Evolutionary conservation across 2,329 filamentous ascomycete species (phyloP).

Genomic region (Pyricularia grisea): DNA sequence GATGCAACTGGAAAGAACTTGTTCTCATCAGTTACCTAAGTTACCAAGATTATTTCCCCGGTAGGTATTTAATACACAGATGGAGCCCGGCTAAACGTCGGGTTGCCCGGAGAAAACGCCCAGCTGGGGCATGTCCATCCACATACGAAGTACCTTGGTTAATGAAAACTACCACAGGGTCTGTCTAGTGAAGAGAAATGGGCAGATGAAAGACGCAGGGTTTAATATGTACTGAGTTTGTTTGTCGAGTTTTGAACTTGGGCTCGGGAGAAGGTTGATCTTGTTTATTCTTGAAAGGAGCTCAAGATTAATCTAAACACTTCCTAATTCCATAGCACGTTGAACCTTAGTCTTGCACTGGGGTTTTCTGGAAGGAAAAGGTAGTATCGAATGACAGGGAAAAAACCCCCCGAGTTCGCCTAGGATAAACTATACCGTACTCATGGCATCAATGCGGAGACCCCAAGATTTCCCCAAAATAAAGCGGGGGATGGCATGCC

Average conservation of each 20-base stretch:
- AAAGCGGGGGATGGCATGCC: neutral
- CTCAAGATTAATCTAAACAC: no score
- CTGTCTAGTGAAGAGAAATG: neutral
- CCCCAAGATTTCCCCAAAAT: neutral
- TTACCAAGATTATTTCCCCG: neutral
- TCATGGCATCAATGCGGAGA: neutral
- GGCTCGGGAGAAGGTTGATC: no score
- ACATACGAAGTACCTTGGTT: neutral
- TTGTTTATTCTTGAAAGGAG: no score
- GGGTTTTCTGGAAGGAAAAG: no score
- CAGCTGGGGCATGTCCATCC: neutral
- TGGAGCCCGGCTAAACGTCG: neutral
- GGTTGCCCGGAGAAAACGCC: neutral
- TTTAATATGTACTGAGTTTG: neutral
- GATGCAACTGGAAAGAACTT: neutral
- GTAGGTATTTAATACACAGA: neutral
- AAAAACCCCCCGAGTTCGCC: no score
- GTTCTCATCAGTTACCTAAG: neutral
- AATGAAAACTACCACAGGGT: neutral
- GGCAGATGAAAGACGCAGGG: neutral
- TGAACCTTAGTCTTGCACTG: no score
- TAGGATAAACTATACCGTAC: no score
- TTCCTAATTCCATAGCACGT: no score
- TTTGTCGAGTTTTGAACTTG: no score
- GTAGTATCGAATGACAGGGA: no score